Base-by-base conservation (phyloP, 495 filamentous ascomycete genomes). In the Neurospora sp. region DNA sequence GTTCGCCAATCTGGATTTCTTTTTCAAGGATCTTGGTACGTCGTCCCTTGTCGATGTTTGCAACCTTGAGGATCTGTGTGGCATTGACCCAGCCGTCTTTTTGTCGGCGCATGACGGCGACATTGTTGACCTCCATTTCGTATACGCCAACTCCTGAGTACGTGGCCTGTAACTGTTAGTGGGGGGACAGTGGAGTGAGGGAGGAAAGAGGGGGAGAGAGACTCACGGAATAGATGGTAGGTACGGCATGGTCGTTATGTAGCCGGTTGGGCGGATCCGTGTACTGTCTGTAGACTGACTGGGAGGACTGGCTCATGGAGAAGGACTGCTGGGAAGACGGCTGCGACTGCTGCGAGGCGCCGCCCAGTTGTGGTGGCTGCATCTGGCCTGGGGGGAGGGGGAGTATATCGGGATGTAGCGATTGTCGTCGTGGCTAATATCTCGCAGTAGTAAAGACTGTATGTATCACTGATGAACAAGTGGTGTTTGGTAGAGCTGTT, bases 11-110 rank as follows among this genome's bases (percentile, higher is more conserved):
- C 69, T 96, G 89, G 72, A 99, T 98, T 82, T 98, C 96, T 81
- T 97, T 98, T 80, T 99, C 96, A 54, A 99, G 85, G 9, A 98
- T 95, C 82, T 99, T 99, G 69, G 96, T 98, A 70, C 96, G 89
- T 78, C 96, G 94, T 48, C 95, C 96, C 82, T 99, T 99, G 75
- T 96, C 94, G 59, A 99, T 93, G 37, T 93, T 93, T 17, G 96
- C 96, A 38, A 99, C 94, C 81, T 99, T 99, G 39, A 98, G 86
- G 71, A 98, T 97, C 80, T 98, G 94, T 54, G 94, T 98, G 36
- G 94, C 94, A 85, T 98, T 98, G 73, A 98, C 92, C 92, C 93
- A 97, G 79, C 94, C 87, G 82, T 98, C 94, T 72, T 89, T 89
- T 48, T 95, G 92, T 71, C 96, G 90, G 75, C 95, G 92, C 96